Conservation (phyloP, 2,329 filamentous ascomycete species). For the Fusarium ambrosium region DNA sequence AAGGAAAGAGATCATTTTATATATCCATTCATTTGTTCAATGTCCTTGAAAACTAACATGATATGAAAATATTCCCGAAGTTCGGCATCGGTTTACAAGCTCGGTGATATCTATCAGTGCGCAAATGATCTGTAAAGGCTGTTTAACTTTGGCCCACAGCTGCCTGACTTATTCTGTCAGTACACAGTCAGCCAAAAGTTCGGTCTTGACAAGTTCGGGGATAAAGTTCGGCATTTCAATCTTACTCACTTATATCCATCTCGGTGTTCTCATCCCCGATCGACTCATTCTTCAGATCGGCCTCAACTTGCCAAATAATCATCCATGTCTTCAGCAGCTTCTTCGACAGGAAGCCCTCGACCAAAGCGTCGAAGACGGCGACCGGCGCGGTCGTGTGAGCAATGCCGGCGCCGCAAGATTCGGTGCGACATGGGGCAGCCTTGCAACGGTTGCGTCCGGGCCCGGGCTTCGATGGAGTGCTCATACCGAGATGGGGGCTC, state of each 20-base stretch:
- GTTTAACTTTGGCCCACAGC: too few relatives aligned
- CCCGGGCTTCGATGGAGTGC: slow-evolving; percentile 41
- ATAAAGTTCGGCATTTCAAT: slow-evolving; percentile 30
- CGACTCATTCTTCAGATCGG: neutral
- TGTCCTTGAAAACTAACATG: neutral
- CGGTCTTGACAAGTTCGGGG: slow-evolving; percentile 31
- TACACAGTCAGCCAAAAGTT: neutral
- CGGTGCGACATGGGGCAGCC: slow-evolving; percentile 42
- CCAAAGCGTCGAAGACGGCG: slow-evolving; percentile 44
- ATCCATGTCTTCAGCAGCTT: slow-evolving; percentile 14
- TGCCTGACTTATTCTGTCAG: neutral
- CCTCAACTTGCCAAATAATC: neutral
- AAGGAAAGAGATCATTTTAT: neutral
- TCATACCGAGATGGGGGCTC: slow-evolving; percentile 42
- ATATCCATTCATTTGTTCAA: neutral
- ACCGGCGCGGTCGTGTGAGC: slow-evolving; percentile 44
- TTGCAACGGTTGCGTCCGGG: slow-evolving; percentile 43
- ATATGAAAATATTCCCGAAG: slow-evolving; percentile 4
- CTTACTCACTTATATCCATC: slow-evolving; percentile 26
- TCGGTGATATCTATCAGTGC: slow-evolving; percentile 1
- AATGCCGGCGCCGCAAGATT: slow-evolving; percentile 46
- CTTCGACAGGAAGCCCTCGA: slow-evolving; percentile 14
- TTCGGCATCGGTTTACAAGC: slow-evolving; percentile 28
- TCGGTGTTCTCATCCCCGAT: slow-evolving; percentile 1
- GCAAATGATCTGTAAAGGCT: neutral